phyloP scores from a whole-genome alignment of 2,329 filamentous ascomycete genomes.

The Metarhizium robertsii region DNA sequence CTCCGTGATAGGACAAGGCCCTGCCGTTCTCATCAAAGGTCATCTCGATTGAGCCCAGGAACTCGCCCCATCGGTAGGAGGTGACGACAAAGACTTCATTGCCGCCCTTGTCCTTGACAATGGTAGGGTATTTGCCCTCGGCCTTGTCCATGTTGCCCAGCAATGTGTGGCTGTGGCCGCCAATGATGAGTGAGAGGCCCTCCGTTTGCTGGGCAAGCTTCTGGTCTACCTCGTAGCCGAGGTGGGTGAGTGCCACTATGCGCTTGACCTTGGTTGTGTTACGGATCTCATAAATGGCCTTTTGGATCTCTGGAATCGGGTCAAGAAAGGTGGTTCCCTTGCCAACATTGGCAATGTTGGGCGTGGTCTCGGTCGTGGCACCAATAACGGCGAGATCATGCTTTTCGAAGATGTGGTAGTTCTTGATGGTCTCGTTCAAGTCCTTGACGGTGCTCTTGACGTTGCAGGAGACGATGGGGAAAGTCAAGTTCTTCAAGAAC shows the following conservation, averaged over 20 bases:
- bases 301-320: conserved; percentile 47
- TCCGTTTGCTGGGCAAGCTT: conserved; percentile 49
- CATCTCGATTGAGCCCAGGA: conserved; percentile 58
- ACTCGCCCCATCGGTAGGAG: conserved; percentile 60
- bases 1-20: conserved; percentile 53
- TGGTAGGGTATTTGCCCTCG: conserved; percentile 53
- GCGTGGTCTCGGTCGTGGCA: conserved; percentile 31
- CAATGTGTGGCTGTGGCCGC: conserved; percentile 51
- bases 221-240: conserved; percentile 56
- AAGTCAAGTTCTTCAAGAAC: conserved; percentile 54
- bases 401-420: conserved; percentile 54
- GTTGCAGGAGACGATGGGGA: conserved; percentile 55
- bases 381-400: conserved; percentile 54
- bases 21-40: conserved; percentile 52
- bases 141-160: conserved; percentile 50
- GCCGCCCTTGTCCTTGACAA: conserved; percentile 49
- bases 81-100: conserved; percentile 62
- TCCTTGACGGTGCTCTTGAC: conserved; percentile 49
- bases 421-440: conserved; percentile 54
- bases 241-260: conserved; percentile 58
- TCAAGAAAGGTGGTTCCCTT: conserved; percentile 49
- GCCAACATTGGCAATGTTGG: conserved; percentile 49
- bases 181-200: conserved; percentile 60
- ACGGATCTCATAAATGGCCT: conserved; percentile 52
- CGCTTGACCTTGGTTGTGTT: conserved; percentile 52